These are phyloP conservation scores for Trichoderma semiorbis DNA, from an alignment of 2,329 filamentous ascomycete genomes.

Conservation along the genomic window DNA sequence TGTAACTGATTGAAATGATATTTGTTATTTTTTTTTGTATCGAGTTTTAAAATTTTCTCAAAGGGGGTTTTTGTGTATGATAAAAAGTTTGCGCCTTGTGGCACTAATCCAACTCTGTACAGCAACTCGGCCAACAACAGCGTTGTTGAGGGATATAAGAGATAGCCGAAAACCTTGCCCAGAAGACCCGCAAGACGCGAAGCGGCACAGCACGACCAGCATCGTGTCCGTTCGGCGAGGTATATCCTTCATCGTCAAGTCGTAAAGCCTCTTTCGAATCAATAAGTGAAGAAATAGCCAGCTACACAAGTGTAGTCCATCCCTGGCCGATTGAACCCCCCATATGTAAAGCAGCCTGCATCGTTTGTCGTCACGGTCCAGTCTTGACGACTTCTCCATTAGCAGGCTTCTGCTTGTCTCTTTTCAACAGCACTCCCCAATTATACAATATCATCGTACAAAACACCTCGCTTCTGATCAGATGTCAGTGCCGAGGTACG, in stretches of 20 bases:
- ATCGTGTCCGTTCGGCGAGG: background rate
- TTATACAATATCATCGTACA: slow-evolving; percentile 8
- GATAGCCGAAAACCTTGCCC: background rate
- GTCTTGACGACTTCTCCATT: background rate
- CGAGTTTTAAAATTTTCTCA: background rate
- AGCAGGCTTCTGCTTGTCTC: background rate
- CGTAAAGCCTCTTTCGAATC: background rate
- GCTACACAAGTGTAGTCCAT: background rate
- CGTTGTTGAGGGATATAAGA: background rate
- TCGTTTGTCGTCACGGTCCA: background rate
- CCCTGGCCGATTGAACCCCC: background rate
- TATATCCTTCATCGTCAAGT: background rate
- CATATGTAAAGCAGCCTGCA: background rate
- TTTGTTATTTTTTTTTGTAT: background rate
- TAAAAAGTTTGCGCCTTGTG: background rate
- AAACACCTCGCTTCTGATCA: slow-evolving; percentile 8
- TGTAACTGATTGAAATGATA: background rate
- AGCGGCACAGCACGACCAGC: background rate
- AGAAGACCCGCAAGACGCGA: background rate
- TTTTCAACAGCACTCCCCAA: background rate
- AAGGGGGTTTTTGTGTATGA: background rate
- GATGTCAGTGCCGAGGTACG: slow-evolving; percentile 4
- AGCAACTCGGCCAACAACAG: background rate
- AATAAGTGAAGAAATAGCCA: background rate
- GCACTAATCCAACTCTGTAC: background rate